Conservation (phyloP, 2,329 filamentous ascomycete genomes). For the Arthrobotrys sinensis region DNA sequence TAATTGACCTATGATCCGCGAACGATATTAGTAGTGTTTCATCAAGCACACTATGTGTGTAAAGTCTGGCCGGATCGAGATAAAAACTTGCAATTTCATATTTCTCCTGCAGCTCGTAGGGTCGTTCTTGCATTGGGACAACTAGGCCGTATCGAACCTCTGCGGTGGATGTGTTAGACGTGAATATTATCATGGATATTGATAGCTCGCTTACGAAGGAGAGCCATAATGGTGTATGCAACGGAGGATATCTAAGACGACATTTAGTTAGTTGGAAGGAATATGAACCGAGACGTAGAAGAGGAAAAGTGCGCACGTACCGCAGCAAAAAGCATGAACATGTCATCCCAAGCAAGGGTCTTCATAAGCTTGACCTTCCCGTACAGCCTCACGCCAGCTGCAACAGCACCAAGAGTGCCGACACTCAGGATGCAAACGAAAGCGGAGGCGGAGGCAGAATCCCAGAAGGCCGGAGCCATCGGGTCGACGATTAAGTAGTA, state of each 20-base stretch:
- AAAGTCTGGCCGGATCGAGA: no score
- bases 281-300: neutral
- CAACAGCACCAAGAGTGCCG: conserved; percentile 19
- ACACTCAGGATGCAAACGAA: conserved; percentile 32
- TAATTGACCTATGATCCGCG: conserved; percentile 26
- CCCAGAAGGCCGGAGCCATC: conserved; percentile 27
- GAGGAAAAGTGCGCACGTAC: neutral
- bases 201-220: conserved; percentile 24
- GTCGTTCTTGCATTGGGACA: conserved; percentile 44
- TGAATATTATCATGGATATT: no score
- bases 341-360: conserved; percentile 34
- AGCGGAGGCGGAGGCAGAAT: conserved; percentile 4
- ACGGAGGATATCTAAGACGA: conserved; percentile 18
- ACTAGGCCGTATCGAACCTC: conserved; percentile 46
- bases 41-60: no score
- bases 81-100: conserved; percentile 26
- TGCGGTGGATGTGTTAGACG: neutral
- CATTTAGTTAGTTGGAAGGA: neutral
- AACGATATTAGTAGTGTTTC: neutral
- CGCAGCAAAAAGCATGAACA: conserved; percentile 37
- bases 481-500: conserved; percentile 16
- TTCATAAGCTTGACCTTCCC: conserved; percentile 15
- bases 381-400: conserved; percentile 12
- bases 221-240: conserved; percentile 28
- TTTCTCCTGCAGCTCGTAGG: conserved; percentile 8